Evolutionary conservation across 139 green algal genomes (phyloP), one percentile per base, ranked within the genome.

Genomic region (Diplosphaera chodatii): DNA sequence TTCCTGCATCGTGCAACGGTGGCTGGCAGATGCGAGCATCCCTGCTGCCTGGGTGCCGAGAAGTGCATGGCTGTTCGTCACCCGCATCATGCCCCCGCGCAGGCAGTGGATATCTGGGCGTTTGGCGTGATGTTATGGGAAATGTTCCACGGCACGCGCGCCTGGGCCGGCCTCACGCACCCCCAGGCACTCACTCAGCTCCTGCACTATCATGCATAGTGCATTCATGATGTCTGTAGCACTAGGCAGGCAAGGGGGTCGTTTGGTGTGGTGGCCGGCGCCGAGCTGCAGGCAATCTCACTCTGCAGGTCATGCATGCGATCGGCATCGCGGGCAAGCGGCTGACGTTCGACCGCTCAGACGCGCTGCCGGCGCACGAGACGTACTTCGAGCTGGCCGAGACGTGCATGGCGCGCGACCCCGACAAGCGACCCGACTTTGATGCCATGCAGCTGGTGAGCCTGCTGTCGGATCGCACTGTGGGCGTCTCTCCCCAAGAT

Each of bases 71-170:
- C n/a, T n/a, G n/a, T n/a, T n/a, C n/a, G n/a, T n/a, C n/a, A n/a
- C n/a, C n/a, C n/a, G n/a, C n/a, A n/a, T 48, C 10, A 21, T 48
- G 10, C 37, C 13, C 37, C 55, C n/a, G 55, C 16, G 16, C 67
- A 63, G 29, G 63, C 67, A 1, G 77, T 68, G 4, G 73, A 83
- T 66, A 66, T 81, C 28, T 83, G 55, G 29, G 62, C 77, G 13
- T 82, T 83, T 67, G 75, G 75, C 32, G 75, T 86, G 40, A 66
- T 85, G 59, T 29, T 77, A 37, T 83, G 74, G 79, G 86, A 91
- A 84, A 81, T 91, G 70, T 86, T 78, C 69, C 76, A 68, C 1
- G 81, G 84, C 40, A 48, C 55, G 55, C 70, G 78, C 2, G 80
- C 86, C 0, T 90, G 74, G 70, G 68, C 64, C 0, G 84, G 84